Evolutionary conservation across 192 early-diverging fungal species (phyloP).

Genomic region (Linnemannia zychae): DNA sequence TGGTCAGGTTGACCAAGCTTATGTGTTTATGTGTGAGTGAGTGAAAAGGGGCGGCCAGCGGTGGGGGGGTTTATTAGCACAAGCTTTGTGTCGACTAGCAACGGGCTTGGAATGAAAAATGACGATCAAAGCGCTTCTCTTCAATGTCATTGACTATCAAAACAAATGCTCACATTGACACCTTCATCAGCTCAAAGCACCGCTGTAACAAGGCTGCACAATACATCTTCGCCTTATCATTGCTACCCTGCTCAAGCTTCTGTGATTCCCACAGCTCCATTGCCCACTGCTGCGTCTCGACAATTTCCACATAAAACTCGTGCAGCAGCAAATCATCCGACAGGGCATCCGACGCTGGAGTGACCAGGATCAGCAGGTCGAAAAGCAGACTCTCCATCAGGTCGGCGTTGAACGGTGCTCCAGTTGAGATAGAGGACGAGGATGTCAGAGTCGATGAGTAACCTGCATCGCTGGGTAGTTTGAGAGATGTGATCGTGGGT

Average conservation of each 20-base stretch:
- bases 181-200: conserved; percentile 34
- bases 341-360: conserved; percentile 19
- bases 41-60: too few species aligned
- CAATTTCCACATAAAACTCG: conserved; percentile 45
- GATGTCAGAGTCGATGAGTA: background rate
- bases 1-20: too few species aligned
- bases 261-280: conserved; percentile 47
- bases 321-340: conserved; percentile 29
- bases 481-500: conserved; percentile 34
- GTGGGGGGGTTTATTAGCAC: too few species aligned
- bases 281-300: conserved; percentile 45
- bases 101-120: background rate
- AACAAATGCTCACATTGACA: background rate
- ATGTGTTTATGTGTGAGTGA: too few species aligned
- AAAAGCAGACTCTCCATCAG: conserved; percentile 35
- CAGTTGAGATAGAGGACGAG: background rate
- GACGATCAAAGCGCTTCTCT: background rate
- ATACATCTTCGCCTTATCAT: conserved; percentile 39
- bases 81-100: too few species aligned
- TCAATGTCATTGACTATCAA: too few species aligned
- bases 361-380: conserved; percentile 41
- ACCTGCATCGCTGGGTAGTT: conserved; percentile 14
- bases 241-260: conserved; percentile 10
- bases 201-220: conserved; percentile 40
- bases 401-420: conserved; percentile 21